phyloP scores from a whole-genome alignment of 805 yeast genomes.

The Kodamaea jinghongensis region DNA sequence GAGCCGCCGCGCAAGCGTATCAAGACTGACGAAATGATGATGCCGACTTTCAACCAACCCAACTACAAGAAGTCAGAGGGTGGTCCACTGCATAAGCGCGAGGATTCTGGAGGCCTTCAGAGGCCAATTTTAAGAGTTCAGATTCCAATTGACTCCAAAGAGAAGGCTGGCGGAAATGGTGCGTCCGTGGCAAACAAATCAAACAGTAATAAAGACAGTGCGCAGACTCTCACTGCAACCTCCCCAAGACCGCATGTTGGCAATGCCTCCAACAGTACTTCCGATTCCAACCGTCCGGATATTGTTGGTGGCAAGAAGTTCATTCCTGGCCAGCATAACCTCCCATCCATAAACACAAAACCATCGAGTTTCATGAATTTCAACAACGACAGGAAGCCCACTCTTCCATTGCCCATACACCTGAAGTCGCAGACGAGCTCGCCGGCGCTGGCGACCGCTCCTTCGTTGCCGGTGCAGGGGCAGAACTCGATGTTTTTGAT shows the following conservation, averaged over 20 bases:
- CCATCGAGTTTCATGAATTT: conserved; percentile 16
- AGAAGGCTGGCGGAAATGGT: background rate
- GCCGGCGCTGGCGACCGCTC: conserved; percentile 40
- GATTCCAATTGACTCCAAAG: conserved; percentile 48
- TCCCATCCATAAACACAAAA: conserved; percentile 19
- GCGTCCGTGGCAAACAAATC: background rate
- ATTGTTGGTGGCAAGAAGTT: conserved; percentile 4
- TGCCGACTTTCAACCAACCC: conserved; percentile 17
- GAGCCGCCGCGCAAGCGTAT: conserved; percentile 37
- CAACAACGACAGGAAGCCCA: conserved; percentile 32
- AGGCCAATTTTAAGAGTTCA: conserved; percentile 64
- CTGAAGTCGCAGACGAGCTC: conserved; percentile 40
- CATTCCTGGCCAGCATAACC: conserved; percentile 8
- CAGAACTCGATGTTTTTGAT: conserved; percentile 4
- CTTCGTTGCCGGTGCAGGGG: conserved; percentile 27
- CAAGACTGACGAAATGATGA: conserved; percentile 12
- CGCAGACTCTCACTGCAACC: conserved; percentile 45
- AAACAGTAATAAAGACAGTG: conserved; percentile 27
- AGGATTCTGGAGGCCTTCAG: conserved; percentile 16
- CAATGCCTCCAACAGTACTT: background rate
- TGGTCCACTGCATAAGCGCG: conserved; percentile 12
- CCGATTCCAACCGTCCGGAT: background rate
- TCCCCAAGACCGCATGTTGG: conserved; percentile 6
- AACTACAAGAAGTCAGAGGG: conserved; percentile 7
- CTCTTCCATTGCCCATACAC: conserved; percentile 35